Percentiles rank a stretch among this genome's conserved stretches.
Conservation (phyloP, 1,284 basidiomycete species). For the Austroboletus sp. region DNA sequence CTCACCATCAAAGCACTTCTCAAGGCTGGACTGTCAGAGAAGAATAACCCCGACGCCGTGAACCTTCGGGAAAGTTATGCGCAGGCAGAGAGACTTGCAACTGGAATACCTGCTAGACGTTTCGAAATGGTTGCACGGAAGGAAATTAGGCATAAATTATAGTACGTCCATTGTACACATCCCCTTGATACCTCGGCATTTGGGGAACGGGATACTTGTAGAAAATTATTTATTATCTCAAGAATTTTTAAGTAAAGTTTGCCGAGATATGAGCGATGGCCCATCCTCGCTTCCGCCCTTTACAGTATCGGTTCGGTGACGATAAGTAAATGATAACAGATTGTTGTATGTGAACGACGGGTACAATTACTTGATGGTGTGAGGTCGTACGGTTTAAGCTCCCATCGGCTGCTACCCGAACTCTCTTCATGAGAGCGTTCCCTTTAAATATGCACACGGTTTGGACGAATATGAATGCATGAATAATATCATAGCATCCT, state of each 20-base stretch:
- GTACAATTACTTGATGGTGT: too few relatives aligned
- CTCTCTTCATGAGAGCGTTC: too few relatives aligned
- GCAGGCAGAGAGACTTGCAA: slow-evolving; percentile 58
- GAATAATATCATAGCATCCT: too few relatives aligned
- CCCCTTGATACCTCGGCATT: not conserved
- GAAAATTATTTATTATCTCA: not conserved
- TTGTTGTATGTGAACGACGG: too few relatives aligned
- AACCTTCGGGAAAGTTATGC: slow-evolving; percentile 65
- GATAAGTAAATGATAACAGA: not conserved
- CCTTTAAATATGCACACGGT: too few relatives aligned
- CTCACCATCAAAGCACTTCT: slow-evolving; percentile 52
- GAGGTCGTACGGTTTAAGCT: too few relatives aligned
- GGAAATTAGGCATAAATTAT: slow-evolving; percentile 61
- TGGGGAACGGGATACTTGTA: not conserved
- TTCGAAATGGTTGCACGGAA: slow-evolving; percentile 56
- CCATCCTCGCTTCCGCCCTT: not conserved
- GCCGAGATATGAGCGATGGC: not conserved
- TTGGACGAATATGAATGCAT: too few relatives aligned
- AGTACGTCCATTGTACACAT: not conserved
- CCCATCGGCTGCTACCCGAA: too few relatives aligned
- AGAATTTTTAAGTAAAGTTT: not conserved
- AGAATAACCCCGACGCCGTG: slow-evolving; percentile 57
- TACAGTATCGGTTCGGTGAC: not conserved
- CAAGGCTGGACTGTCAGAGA: slow-evolving; percentile 51
- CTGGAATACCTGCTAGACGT: slow-evolving; percentile 47